These are phyloP conservation scores for Malassezia nana DNA, from an alignment of 1,284 basidiomycete species.

Conservation along the genomic window DNA sequence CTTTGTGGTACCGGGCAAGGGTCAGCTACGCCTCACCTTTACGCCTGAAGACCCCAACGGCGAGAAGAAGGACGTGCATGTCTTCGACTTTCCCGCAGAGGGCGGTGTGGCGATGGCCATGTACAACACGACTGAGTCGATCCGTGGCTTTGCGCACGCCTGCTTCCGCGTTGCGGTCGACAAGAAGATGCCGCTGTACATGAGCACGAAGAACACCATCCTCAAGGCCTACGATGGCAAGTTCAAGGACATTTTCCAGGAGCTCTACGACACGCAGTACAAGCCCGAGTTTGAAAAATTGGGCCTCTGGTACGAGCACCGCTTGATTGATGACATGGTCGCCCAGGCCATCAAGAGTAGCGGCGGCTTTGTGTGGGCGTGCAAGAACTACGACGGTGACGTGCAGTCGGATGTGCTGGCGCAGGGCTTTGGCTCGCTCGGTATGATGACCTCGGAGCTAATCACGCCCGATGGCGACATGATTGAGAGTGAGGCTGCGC, in stretches of 20 bases:
- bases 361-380: constrained; percentile 92
- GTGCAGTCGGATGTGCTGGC: constrained; percentile 35
- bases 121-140: constrained; percentile 57
- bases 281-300: constrained; percentile 67
- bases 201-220: constrained; percentile 48
- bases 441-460: constrained; percentile 96
- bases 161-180: constrained; percentile 96
- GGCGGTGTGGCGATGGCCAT: constrained; percentile 51
- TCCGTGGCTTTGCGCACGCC: constrained; percentile 86
- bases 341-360: constrained; percentile 92
- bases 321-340: constrained; percentile 60
- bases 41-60: constrained; percentile 31
- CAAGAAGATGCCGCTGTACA: constrained; percentile 75
- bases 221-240: constrained; percentile 62
- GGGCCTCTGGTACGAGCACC: constrained; percentile 93
- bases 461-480: constrained; percentile 88
- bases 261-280: constrained; percentile 77
- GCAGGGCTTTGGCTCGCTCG: constrained; percentile 76
- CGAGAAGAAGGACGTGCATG: constrained; percentile 26
- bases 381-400: constrained; percentile 44
- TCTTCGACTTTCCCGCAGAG: constrained; percentile 39
- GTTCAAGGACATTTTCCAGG: constrained; percentile 98
- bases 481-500: constrained; percentile 59
- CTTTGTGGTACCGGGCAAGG: constrained; percentile 38
- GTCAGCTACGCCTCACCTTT: constrained; percentile 44